Base-by-base conservation (phyloP, 2,329 filamentous ascomycete genomes). In the Phialophora expanda region DNA sequence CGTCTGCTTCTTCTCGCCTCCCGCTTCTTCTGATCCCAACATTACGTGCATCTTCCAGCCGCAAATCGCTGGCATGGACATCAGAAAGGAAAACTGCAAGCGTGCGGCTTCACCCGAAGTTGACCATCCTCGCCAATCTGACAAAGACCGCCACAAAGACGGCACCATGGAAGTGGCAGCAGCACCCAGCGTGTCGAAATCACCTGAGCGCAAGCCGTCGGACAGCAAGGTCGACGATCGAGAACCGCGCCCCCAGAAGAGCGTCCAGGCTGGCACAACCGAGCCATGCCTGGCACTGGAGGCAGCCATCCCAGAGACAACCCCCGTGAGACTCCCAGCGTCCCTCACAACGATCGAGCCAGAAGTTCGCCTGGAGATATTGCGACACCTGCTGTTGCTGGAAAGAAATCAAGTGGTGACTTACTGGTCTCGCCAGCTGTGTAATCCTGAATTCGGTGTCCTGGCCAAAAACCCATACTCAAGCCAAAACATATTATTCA, bases 351-450 rank as follows among this genome's bases (percentile, higher is more conserved):
- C 30, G 12, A n/a, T 57, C 17, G 20, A 34, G 30, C 17, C n/a
- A 17, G 55, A 57, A 22, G 24, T 57, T n/a, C 55, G 55, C 22
- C 55, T 26, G 20, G 34, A 57, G 55, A 57, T 57, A 3, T 32
- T 57, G 20, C 32, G 55, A 22, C 34, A 44, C 22, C 20, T 41
- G 20, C 34, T 57, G 12, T 26, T 57, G 4, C 28, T 57, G 12
- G 32, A 26, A 12, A 11, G 55, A 26, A 38, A 41, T 20, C 44
- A 48, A 22, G 44, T 20, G 7, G 44, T 48, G 44, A 48, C 44
- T 20, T 48, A n/a, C 38, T 28, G 14, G 7, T 6, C 55, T 17
- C 1, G 12, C 12, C 22, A 5, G 5, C 26, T 54, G 20, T 4
- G 0, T 5, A 24, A 54, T 9, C n/a, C 1, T n/a, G n/a, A 54